Base-by-base conservation (phyloP, 495 filamentous ascomycete genomes). In the Penicillium cinerascens region DNA sequence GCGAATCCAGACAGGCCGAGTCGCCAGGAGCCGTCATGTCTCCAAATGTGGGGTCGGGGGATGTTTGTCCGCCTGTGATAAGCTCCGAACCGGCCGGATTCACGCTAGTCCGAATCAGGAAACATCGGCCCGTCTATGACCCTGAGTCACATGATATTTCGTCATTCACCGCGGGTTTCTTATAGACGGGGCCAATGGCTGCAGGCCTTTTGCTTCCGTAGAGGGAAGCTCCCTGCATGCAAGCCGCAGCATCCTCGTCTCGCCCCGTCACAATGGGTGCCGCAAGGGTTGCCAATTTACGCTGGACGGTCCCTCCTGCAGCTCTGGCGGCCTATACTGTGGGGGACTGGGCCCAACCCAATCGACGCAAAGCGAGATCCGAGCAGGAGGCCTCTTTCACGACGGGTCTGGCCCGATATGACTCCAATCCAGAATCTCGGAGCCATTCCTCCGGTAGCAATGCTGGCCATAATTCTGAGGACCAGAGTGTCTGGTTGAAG, bases 221-320 rank as follows among this genome's bases (percentile, higher is more conserved):
- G 29, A 33, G 29, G 29, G 29, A 42, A 42, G 58, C 22, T 51
- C 29, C 44, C 51, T 57, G 58, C 43, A 71, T 71, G 69, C 52
- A 58, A 36, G 35, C 41, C 29, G 45, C 55, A 83, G 26, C 76
- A 87, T 71, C 82, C 78, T 71, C 87, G 83, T 20, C 70, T 81
- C 17, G 71, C 88, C n/a, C 84, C 22, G 39, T 45, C 47, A 65
- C 53, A 54, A 71, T 73, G 69, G 65, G 63, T 45, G 60, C 63
- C 52, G 52, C 65, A 38, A 69, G 50, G 59, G 60, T 56, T 27
- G 54, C 63, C 33, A 60, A 67, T 42, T 50, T 75, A 25, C 64
- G 67, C 36, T 75, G 70, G 70, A 64, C 67, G 21, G 64, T 73
- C 18, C 71, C 70, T 42, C 71, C 71, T 11, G 70, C 69, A 27